Evolutionary conservation across 2,329 filamentous ascomycete genomes (phyloP), one percentile per base, ranked within the genome.

Genomic region (Colletotrichum australisinense): DNA sequence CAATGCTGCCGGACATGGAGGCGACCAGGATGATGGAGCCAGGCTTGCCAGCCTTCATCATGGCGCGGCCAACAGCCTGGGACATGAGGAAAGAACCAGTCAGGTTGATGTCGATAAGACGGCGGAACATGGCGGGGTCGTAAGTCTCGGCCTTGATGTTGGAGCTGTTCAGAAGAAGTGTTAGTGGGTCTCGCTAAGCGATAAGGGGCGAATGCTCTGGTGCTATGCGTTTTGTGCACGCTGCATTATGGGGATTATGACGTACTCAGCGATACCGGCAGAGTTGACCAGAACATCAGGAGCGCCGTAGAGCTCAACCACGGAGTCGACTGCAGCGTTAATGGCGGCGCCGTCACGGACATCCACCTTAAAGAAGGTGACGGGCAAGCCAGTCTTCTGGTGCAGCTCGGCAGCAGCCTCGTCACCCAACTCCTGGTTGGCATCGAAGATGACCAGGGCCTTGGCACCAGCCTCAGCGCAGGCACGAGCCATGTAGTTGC

Each of bases 131-230:
- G 81, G 91, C 89, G 32, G 89, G 88, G 80, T 94, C 90, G 84
- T 95, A 95, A 24, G 87, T 91, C 87, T 95, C 93, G 63, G 93
- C 93, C 82, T 93, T 93, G 86, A 95, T 93, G 88, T 95, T 95
- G 81, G 93, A 95, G 82, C 77, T 78, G 56, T 63, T 60, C 42
- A 70, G 60, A 26, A 11, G 24, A 30, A n/a, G 26, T 73, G 68
- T 75, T 72, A 68, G 67, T 57, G 66, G 42, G 49, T 32, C 53
- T 46, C 35, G 59, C 22, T 26, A 67, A 56, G 24, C 22, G 22
- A 60, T 73, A 70, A 68, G 32, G n/a, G 26, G 64, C 7, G 32
- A 53, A 83, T 85, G 81, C 83, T 58, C 9, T 12, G 32, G 32
- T 35, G 72, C 38, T 72, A 56, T 72, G 70, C 70, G 56, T 52